phyloP scores from a whole-genome alignment of 2,329 filamentous ascomycete species.

The Fusarium sp. region DNA sequence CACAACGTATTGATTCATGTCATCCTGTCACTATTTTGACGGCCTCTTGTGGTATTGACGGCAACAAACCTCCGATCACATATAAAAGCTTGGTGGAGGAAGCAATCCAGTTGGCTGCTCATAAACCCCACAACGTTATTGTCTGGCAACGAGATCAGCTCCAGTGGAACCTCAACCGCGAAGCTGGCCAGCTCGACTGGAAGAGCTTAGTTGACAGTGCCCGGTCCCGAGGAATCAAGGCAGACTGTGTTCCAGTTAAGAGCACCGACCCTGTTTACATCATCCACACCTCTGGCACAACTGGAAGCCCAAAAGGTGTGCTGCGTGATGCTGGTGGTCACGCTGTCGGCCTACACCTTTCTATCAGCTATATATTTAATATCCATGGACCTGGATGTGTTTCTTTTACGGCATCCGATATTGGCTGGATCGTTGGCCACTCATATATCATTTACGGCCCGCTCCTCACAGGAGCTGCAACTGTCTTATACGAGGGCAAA shows the following conservation, averaged over 20 bases:
- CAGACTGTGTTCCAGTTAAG: conserved; percentile 80
- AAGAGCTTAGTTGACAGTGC: conserved; percentile 80
- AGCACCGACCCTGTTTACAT: conserved; percentile 88
- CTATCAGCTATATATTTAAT: conserved; percentile 84
- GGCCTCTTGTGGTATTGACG: conserved; percentile 92
- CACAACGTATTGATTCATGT: conserved; percentile 89
- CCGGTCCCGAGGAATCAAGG: conserved; percentile 73
- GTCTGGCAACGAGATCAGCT: conserved; percentile 87
- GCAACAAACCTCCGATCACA: conserved; percentile 80
- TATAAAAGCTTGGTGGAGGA: conserved; percentile 83
- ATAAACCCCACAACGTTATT: conserved; percentile 79
- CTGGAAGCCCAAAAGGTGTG: conserved; percentile 85
- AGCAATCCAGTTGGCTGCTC: conserved; percentile 73
- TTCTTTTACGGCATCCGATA: conserved; percentile 79
- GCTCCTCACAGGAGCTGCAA: conserved; percentile 85
- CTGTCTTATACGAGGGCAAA: conserved; percentile 93
- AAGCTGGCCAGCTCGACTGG: conserved; percentile 82
- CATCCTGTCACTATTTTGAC: conserved; percentile 83
- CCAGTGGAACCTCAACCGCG: conserved; percentile 78
- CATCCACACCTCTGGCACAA: conserved; percentile 89
- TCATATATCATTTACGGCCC: conserved; percentile 92
- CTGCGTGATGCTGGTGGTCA: conserved; percentile 86
- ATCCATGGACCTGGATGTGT: conserved; percentile 88
- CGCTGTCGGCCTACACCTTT: conserved; percentile 85
- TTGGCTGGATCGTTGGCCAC: conserved; percentile 81